Evolutionary conservation across 129 eudicot genomes (phyloP).

Genomic region (Erigeron canadensis): DNA sequence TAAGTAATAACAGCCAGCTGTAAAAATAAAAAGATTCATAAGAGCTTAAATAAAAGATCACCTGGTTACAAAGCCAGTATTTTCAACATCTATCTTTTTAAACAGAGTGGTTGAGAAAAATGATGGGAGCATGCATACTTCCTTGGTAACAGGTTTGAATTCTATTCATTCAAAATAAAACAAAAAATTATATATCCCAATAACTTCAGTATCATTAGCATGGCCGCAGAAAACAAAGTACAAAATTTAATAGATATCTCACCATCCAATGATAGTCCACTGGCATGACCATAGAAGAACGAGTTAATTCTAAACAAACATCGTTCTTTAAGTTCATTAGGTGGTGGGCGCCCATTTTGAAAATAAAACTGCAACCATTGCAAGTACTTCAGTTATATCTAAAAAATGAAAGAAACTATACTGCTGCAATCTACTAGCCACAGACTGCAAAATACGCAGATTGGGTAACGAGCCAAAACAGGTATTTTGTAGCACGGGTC

Average conservation of each 20-base stretch:
- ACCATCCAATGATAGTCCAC: constrained; percentile 59
- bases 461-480: not conserved
- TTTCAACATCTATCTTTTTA: constrained; percentile 45
- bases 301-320: constrained; percentile 51
- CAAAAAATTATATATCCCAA: constrained; percentile 12
- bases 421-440: not conserved
- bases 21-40: not conserved
- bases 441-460: not conserved
- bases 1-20: not conserved
- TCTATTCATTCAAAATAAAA: constrained; percentile 31
- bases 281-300: constrained; percentile 47
- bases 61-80: constrained; percentile 59
- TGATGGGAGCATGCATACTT: constrained; percentile 66
- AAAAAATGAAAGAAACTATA: not conserved
- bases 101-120: constrained; percentile 55
- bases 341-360: constrained; percentile 62
- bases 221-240: not conserved
- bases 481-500: not conserved
- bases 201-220: not conserved
- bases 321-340: constrained; percentile 54
- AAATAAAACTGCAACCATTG: constrained; percentile 61
- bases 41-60: constrained; percentile 15
- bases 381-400: constrained; percentile 15
- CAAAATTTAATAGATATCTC: constrained; percentile 19
- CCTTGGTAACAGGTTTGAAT: constrained; percentile 59